Evolutionary conservation across 768 basidiomycete species (phyloP), one percentile per base, ranked within the genome.

Genomic region (Psilocybe subaeruginosa): DNA sequence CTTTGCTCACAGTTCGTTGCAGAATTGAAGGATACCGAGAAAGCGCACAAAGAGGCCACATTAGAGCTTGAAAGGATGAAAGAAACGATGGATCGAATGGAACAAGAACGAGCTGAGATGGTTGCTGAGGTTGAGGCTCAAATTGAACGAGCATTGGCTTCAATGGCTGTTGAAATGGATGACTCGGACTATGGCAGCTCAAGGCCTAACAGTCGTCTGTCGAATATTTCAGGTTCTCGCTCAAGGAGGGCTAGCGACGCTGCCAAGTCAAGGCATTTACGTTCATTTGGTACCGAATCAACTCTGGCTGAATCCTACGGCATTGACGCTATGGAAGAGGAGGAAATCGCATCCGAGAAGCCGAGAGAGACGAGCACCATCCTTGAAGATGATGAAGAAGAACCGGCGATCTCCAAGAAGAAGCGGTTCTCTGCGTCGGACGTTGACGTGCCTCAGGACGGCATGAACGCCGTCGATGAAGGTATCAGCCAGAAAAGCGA

Each of bases 61-160:
- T 56, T 80, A n/a, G 94, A 97, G 75, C 80, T 97, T 47, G 85
- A 91, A 64, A 80, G 81, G 63, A 97, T 97, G 95, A 86, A 85
- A 64, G 82, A 86, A 8, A 85, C 85, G 3, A 95, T 95, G 91
- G 91, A 93, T 47, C 85, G 76, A 69, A 93, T 95, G 92, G 93
- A 95, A 71, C 77, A 85, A 68, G 93, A 91, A 76, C 91, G 93
- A 63, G 85, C 88, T 55, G 90, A 89, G 69, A 92, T 93, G 93
- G 89, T 95, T 45, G 92, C 91, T n/a, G 93, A 95, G 75, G 92
- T 95, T 23, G 93, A 95, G 70, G 91, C 90, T 29, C 93, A 95
- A 77, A 95, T 95, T 68, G 93, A 94, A 73, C 83, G 90, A 59
- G 93, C 93, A 0, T 80, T 95, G 53, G 89, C 85, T 29, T 90